Percentiles rank a stretch among this genome's conserved stretches.
phyloP scores from a whole-genome alignment of 352 stramenopile species.

The Peronospora belbahrii region DNA sequence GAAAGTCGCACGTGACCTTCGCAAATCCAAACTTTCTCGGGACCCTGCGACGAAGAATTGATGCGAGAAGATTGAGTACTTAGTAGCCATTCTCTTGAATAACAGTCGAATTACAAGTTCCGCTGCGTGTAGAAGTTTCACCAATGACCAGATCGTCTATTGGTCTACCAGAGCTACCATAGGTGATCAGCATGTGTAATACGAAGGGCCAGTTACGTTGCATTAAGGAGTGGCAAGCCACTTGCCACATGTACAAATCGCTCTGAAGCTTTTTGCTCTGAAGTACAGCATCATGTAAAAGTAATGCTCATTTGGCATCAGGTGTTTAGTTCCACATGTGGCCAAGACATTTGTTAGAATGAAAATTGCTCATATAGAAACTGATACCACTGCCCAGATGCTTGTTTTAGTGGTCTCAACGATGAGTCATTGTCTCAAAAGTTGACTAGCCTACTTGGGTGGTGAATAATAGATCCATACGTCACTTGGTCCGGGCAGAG shows the following conservation, averaged over 20 bases:
- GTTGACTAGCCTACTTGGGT: conserved; percentile 5
- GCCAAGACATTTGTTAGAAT: conserved; percentile 2
- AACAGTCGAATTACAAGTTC: conserved; percentile 11
- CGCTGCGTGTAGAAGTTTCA: conserved; percentile 11
- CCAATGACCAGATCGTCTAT: conserved; percentile 8
- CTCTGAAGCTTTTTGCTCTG: not conserved
- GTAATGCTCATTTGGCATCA: conserved; percentile 15
- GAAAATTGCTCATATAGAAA: conserved; percentile 6
- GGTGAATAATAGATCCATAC: not conserved
- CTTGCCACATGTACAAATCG: conserved; percentile 13
- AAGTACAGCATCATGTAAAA: not conserved
- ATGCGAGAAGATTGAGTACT: conserved; percentile 3
- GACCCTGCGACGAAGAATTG: conserved; percentile 24
- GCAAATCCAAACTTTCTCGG: conserved; percentile 14
- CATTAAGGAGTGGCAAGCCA: not conserved
- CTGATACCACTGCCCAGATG: not conserved
- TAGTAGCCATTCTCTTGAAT: not conserved
- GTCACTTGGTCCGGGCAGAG: conserved; percentile 1
- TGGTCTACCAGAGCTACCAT: not conserved
- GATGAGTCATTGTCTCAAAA: conserved; percentile 9
- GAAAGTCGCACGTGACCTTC: conserved; percentile 21
- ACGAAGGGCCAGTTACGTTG: conserved; percentile 6
- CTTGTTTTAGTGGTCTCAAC: not conserved
- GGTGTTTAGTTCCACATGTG: conserved; percentile 2
- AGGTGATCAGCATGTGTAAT: conserved; percentile 19